Evolutionary conservation across 2,329 filamentous ascomycete genomes (phyloP).

Genomic region (Sphaerostilbella broomeana): DNA sequence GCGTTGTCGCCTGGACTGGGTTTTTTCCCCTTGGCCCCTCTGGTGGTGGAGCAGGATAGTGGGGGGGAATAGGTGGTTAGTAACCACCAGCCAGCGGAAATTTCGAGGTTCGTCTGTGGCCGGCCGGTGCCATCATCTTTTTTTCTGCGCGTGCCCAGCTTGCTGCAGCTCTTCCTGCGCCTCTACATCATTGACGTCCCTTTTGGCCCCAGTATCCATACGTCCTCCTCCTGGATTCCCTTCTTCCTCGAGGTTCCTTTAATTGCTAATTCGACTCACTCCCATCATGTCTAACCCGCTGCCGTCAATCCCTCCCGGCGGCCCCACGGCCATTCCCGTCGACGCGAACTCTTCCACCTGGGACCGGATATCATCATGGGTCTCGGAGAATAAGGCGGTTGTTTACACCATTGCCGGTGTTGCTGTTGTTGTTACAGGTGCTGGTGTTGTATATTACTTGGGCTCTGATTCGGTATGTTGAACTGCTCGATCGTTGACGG

Average conservation of each 20-base stretch:
- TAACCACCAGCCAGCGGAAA: slow-evolving; percentile 19
- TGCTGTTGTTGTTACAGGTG: slow-evolving; percentile 82
- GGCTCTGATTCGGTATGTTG: slow-evolving; percentile 49
- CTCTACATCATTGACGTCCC: slow-evolving; percentile 28
- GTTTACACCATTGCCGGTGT: slow-evolving; percentile 96
- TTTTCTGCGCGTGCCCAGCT: slow-evolving; percentile 28
- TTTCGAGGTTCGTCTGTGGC: slow-evolving; percentile 20
- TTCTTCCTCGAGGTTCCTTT: slow-evolving; percentile 17
- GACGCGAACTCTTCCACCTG: slow-evolving; percentile 64
- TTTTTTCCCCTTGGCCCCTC: too few relatives aligned
- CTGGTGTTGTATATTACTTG: slow-evolving; percentile 89
- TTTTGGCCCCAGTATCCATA: slow-evolving; percentile 17
- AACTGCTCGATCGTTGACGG: slow-evolving; percentile 4
- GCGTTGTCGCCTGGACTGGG: too few relatives aligned
- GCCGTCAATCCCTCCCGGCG: slow-evolving; percentile 42
- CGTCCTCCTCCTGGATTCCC: slow-evolving; percentile 22
- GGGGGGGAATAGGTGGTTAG: too few relatives aligned
- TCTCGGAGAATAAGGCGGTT: slow-evolving; percentile 87
- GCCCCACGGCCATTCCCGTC: slow-evolving; percentile 41
- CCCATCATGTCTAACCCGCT: slow-evolving; percentile 39
- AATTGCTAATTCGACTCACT: slow-evolving; percentile 19
- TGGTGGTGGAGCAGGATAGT: too few relatives aligned
- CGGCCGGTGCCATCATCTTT: slow-evolving; percentile 27
- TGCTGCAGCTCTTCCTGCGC: slow-evolving; percentile 27
- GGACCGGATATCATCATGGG: slow-evolving; percentile 88